These are phyloP conservation scores for Arthrinium phaeospermum DNA, from an alignment of 2,329 filamentous ascomycete genomes.

Conservation along the genomic window DNA sequence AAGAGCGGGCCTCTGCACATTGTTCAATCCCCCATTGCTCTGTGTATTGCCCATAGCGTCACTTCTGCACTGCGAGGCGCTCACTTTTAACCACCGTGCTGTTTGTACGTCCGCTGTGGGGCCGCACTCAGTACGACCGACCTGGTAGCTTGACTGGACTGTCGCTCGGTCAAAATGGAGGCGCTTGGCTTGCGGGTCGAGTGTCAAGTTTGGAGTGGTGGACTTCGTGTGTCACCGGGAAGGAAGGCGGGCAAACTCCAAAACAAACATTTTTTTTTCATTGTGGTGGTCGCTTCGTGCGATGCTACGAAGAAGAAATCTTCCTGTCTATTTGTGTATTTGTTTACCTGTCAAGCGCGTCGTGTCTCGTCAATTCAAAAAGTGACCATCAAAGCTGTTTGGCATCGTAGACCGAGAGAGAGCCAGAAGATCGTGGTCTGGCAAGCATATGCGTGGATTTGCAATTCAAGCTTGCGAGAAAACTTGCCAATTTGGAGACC, in stretches of 20 bases:
- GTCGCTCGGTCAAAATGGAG: slow-evolving; percentile 5
- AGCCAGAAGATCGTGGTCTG: too few relatives aligned
- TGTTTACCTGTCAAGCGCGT: background rate
- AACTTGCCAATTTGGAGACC: too few relatives aligned
- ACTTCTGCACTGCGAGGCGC: background rate
- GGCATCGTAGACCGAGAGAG: too few relatives aligned
- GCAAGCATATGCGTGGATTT: too few relatives aligned
- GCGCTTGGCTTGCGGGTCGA: slow-evolving; percentile 12
- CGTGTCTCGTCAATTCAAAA: background rate
- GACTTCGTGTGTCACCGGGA: slow-evolving; percentile 9
- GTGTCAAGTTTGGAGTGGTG: slow-evolving; percentile 5
- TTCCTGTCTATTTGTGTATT: background rate
- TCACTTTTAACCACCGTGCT: background rate
- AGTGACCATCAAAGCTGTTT: background rate
- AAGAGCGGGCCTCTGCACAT: slow-evolving; percentile 16
- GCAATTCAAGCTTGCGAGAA: too few relatives aligned
- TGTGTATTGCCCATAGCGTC: slow-evolving; percentile 11
- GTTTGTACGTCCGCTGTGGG: slow-evolving; percentile 1
- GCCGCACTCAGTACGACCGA: background rate
- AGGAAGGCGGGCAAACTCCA: slow-evolving; percentile 13
- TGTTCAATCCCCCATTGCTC: background rate
- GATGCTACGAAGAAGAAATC: background rate
- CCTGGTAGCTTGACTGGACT: slow-evolving; percentile 1
- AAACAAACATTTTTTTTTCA: background rate
- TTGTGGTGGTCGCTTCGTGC: background rate